These are phyloP conservation scores for Elongisporangium prolatum DNA, from an alignment of 352 stramenopile genomes.

Conservation along the genomic window DNA sequence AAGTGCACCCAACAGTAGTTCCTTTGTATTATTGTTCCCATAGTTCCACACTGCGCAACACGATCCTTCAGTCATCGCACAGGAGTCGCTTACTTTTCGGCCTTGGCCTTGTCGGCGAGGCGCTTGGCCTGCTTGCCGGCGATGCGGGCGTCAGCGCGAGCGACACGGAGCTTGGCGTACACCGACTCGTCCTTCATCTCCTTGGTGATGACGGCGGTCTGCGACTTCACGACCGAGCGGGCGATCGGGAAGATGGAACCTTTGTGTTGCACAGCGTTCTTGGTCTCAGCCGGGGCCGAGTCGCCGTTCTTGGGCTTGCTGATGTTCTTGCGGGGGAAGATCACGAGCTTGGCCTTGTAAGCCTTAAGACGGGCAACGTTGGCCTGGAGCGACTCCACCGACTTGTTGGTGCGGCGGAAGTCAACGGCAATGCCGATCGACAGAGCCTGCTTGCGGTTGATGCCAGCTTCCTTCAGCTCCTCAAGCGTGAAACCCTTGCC, in stretches of 20 bases:
- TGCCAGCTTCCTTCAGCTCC: constrained; percentile 97
- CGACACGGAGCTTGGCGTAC: constrained; percentile 80
- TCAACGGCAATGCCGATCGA: constrained; percentile 99
- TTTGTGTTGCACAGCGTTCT: constrained; percentile 90
- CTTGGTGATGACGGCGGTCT: constrained; percentile 76
- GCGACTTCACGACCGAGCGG: constrained; percentile 73
- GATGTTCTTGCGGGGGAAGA: constrained; percentile 97
- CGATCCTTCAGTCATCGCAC: constrained; percentile 4
- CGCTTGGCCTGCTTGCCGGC: constrained; percentile 88
- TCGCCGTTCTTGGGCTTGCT: constrained; percentile 96
- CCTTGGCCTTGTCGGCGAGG: constrained; percentile 82
- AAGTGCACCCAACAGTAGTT: constrained; percentile 12
- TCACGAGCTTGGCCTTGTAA: constrained; percentile 98
- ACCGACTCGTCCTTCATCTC: constrained; percentile 85
- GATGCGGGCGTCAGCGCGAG: constrained; percentile 82
- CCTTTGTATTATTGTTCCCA: constrained; percentile 58
- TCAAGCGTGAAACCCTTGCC: constrained; percentile 98
- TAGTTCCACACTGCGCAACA: constrained; percentile 39
- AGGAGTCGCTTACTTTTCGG: constrained; percentile 68
- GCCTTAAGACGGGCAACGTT: constrained; percentile 99
- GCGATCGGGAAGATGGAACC: constrained; percentile 76
- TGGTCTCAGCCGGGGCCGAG: constrained; percentile 86
- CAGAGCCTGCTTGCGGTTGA: constrained; percentile 93
- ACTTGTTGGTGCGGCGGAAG: constrained; percentile 97
- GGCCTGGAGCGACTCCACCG: constrained; percentile 91